Evolutionary conservation across 306 rosid genomes (phyloP).

Genomic region (Casuarina cunninghamiana): DNA sequence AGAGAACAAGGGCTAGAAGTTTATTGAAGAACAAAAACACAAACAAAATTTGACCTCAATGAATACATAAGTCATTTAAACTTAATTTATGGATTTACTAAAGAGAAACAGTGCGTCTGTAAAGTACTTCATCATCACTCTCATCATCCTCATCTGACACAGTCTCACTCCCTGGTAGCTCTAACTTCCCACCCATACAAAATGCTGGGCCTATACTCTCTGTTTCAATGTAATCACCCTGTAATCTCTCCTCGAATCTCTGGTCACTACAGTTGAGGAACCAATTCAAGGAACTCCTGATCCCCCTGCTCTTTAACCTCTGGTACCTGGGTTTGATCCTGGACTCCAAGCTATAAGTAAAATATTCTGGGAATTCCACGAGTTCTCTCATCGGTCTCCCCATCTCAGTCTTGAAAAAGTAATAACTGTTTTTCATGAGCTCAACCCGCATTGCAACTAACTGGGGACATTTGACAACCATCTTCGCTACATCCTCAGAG

Average conservation of each 20-base stretch:
- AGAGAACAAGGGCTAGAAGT: neutral
- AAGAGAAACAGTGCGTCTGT: slow-evolving; percentile 73
- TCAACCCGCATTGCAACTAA: slow-evolving; percentile 60
- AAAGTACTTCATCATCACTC: slow-evolving; percentile 71
- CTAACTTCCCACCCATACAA: slow-evolving; percentile 82
- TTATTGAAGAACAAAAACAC: neutral
- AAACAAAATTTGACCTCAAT: neutral
- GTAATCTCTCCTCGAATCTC: slow-evolving; percentile 94
- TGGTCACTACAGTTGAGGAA: slow-evolving; percentile 86
- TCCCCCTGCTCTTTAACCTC: slow-evolving; percentile 69
- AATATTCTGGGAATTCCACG: slow-evolving; percentile 83
- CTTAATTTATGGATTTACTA: slow-evolving; percentile 16
- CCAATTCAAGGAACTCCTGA: slow-evolving; percentile 80
- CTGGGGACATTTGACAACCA: slow-evolving; percentile 82
- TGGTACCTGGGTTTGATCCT: slow-evolving; percentile 86
- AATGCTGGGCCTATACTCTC: slow-evolving; percentile 75
- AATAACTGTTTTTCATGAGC: slow-evolving; percentile 83
- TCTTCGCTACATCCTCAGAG: slow-evolving; percentile 61
- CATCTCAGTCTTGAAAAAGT: slow-evolving; percentile 87
- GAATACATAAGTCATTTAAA: slow-evolving; percentile 11
- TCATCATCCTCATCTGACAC: slow-evolving; percentile 86
- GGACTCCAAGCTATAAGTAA: slow-evolving; percentile 89
- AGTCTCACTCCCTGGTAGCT: slow-evolving; percentile 62
- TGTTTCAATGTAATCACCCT: slow-evolving; percentile 75
- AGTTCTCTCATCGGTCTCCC: slow-evolving; percentile 81